Base-by-base conservation (phyloP, 768 basidiomycete genomes). In the Dentipellis fragilis region DNA sequence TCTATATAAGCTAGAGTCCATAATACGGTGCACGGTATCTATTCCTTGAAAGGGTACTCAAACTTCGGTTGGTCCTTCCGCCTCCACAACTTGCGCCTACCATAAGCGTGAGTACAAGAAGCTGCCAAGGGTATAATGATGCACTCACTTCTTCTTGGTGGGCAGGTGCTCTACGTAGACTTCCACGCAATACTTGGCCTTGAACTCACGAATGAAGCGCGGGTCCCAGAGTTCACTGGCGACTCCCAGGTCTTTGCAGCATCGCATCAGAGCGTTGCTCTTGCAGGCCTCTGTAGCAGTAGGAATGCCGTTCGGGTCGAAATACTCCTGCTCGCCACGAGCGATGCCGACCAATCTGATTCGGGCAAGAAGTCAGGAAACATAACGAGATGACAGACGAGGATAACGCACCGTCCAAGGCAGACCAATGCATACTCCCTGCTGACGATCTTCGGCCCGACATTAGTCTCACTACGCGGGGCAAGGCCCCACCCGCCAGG, bases 221-320 rank as follows among this genome's bases (percentile, higher is more conserved):
- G 95, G 95, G 66, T 98, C 95, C 93, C 95, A 97, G 21, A 98
- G 82, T 71, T 97, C 95, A 68, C 92, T 93, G 0, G 95, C 95
- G 62, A 98, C 78, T 10, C 95, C 95, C 40, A 98, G 73, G 66
- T 98, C 95, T 66, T 98, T 98, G 73, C 91, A 93, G 69, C 95
- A 97, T 35, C 95, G 77, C 94, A 97, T 96, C 34, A 98, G 74
- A 0, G 95, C 95, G 60, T 98, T 98, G 66, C 89, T 92, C 71
- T 97, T 98, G 73, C 88, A 91, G 0, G 86, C 92, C 68, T 98
- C 95, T 0, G 88, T 89, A 0, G 95, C 95, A 0, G 95, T 98
- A 1, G 95, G 81, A 51, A 98, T 83, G 12, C 93, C 92, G 0
- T 80, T 78, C 7, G 89, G 85, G 64, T 94, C 93, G 63, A 97